Base-by-base conservation (phyloP, 164 flowering plant genomes). In the Pachysandra terminalis region DNA sequence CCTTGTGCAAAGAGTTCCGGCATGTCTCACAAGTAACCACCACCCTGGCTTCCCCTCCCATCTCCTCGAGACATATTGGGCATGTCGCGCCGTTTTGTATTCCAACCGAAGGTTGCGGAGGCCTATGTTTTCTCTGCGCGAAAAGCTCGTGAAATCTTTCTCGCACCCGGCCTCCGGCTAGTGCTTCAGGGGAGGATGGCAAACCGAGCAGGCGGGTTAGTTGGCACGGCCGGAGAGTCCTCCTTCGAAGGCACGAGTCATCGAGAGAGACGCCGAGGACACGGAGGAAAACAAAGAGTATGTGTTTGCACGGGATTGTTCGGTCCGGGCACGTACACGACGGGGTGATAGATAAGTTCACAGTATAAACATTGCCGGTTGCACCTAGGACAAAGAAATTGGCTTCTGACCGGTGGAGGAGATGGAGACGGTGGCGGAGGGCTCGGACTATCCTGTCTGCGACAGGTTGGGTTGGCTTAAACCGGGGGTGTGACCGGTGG, bases 271-370 rank as follows among this genome's bases (percentile, higher is more conserved):
- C 55, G 22, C 87, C 82, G 19, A 95, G 81, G 3, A 83, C 97
- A 10, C 86, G 83, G 25, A 95, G 80, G 41, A 81, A 69, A 54
- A 90, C 87, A 59, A 92, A 95, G 25, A 95, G 78, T 12, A 92
- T 89, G 83, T 95, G 99, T 66, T 95, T 95, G 82, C 99, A 92
- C 0, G 97, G 97, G 49, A 67, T 68, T 14, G 82, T 75, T 10
- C 82, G 84, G 73, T 95, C 99, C 0, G 97, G 98, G 81, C 99
- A 95, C 0, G 91, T 79, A 79, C 99, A 95, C 0, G 85, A 67
- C 0, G 88, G 93, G 59, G 80, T 37, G 68, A 80, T 10, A 13
- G 91, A 77, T 41, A 95, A 35, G n/a, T 79, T 74, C 26, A 92
- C 93, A 19, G 78, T 85, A 83, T 92, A 95, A 12, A 90, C 97